Percentiles rank a stretch among this genome's conserved stretches.
These are phyloP conservation scores for Huiozyma sinensis DNA, from an alignment of 805 yeast species.

Conservation along the genomic window DNA sequence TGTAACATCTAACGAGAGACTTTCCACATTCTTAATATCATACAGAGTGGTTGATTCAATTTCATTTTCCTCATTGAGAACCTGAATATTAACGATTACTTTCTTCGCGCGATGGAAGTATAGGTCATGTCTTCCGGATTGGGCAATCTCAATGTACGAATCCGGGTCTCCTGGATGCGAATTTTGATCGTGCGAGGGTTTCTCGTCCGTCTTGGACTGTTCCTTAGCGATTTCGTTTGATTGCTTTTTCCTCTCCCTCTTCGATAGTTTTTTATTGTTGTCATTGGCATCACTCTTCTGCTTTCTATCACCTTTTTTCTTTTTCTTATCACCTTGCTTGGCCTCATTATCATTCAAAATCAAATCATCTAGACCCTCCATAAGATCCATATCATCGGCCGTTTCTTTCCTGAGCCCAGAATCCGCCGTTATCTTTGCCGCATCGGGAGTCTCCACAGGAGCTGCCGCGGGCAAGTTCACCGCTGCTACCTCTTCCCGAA, in stretches of 20 bases:
- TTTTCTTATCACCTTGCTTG: background rate
- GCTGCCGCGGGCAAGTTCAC: background rate
- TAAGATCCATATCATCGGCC: conserved; percentile 3
- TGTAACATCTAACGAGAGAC: too few species aligned
- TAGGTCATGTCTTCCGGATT: too few species aligned
- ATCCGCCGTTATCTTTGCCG: background rate
- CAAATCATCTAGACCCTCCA: conserved; percentile 7
- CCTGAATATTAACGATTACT: too few species aligned
- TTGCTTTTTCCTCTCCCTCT: background rate
- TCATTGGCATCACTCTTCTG: background rate
- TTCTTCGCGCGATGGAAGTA: too few species aligned
- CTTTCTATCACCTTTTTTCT: background rate
- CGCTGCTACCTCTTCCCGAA: background rate
- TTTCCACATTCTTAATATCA: too few species aligned
- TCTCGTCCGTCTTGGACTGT: background rate
- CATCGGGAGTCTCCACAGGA: background rate
- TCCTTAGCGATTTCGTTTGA: background rate
- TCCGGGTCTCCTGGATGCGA: too few species aligned
- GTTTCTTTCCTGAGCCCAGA: background rate
- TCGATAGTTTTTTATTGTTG: background rate
- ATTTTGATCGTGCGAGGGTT: too few species aligned
- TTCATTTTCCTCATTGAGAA: too few species aligned
- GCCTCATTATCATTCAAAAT: background rate
- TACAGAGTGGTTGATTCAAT: too few species aligned
- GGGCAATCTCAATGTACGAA: too few species aligned